Evolutionary conservation across 2,329 filamentous ascomycete species (phyloP).

Genomic region (Sporothrix euskadiensis): DNA sequence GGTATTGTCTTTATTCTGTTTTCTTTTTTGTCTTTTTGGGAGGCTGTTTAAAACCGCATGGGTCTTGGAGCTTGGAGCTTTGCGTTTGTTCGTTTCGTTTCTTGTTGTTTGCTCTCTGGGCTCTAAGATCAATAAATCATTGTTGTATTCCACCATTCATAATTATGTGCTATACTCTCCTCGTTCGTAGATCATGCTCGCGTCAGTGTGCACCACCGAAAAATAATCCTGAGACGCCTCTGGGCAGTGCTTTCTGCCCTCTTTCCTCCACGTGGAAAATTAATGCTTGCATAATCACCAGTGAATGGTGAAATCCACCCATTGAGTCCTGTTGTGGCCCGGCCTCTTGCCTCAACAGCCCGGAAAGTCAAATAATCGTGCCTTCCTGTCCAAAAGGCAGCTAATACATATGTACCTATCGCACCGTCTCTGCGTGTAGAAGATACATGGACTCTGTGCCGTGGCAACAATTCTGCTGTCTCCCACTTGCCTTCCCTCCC

Average conservation of each 20-base stretch:
- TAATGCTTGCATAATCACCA: neutral
- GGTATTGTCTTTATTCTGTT: neutral
- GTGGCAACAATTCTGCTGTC: neutral
- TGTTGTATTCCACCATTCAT: neutral
- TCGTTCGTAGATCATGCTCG: neutral
- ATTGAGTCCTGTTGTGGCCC: neutral
- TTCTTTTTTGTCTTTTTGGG: neutral
- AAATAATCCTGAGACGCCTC: neutral
- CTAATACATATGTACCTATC: neutral
- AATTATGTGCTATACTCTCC: neutral
- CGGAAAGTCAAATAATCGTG: neutral
- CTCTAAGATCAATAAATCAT: neutral
- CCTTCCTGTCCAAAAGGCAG: neutral
- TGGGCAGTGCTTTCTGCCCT: neutral
- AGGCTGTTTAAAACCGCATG: neutral
- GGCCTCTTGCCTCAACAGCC: neutral
- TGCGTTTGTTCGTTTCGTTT: neutral
- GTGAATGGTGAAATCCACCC: neutral
- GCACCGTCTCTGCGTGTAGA: neutral
- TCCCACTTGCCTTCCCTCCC: neutral
- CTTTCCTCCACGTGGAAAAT: neutral
- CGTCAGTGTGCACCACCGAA: neutral
- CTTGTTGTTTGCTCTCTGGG: neutral
- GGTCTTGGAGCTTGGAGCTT: constrained; percentile 8
- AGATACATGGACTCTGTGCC: neutral